Base-by-base conservation (phyloP, 2,329 filamentous ascomycete species). In the Fusarium setosum region DNA sequence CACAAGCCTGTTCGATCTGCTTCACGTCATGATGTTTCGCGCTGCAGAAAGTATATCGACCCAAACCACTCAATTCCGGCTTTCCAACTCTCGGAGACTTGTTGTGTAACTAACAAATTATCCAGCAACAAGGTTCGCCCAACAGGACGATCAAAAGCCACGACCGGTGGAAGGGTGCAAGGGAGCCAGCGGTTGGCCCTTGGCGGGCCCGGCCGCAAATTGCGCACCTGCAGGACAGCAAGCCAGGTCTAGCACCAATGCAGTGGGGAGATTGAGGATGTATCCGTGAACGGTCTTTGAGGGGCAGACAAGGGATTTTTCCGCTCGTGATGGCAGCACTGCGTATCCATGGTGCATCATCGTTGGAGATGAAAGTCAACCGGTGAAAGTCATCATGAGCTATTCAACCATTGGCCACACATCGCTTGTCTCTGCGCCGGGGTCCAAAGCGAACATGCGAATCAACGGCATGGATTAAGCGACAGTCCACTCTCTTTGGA, bases 381-480 rank as follows among this genome's bases (percentile, higher is more conserved):
- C 57, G 56, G 58, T 57, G 32, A 49, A 58, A 32, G 40, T 44
- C 45, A 49, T 54, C 41, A 56, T 34, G 52, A 42, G 31, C 42
- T 56, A 47, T 35, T 37, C 47, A 47, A 29, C 50, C 41, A 23
- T 52, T 63, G 55, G 47, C 59, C 50, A 52, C 56, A 54, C 55
- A 53, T 65, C 48, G 56, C 48, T 59, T 50, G 54, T 47, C 45
- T 51, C 44, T 47, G 41, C 51, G 47, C 47, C 37, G 42, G 55
- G 54, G 44, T 56, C 50, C 44, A 56, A 24, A 45, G 35, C 55
- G 52, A 44, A 40, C 45, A 69, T 71, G 61, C 68, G 63, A 72
- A 72, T 72, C 70, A 71, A 57, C 50, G 47, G 44, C 66, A 61
- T 68, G 68, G 63, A 59, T 69, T 71, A 72, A 71, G 70, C 68